Evolutionary conservation across 768 basidiomycete species (phyloP).

Genomic region (Pleurotus tuoliensis): DNA sequence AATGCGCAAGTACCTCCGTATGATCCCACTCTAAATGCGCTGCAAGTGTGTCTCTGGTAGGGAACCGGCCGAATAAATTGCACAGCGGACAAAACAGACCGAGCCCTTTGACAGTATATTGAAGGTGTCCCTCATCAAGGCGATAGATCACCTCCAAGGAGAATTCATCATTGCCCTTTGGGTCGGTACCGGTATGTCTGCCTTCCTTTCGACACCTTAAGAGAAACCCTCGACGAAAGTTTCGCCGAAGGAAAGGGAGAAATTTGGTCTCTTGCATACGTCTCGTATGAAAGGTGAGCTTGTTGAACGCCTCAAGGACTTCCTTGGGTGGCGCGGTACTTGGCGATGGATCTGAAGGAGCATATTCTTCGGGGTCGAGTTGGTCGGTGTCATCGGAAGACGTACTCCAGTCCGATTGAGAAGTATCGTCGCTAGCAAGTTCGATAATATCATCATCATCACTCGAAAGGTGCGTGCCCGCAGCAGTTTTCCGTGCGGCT

Average conservation of each 20-base stretch:
- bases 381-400: background rate
- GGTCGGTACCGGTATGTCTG: background rate
- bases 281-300: constrained; percentile 23
- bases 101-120: constrained; percentile 23
- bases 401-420: background rate
- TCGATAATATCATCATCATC: background rate
- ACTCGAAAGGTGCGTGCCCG: no score
- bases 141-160: background rate
- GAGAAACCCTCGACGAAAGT: constrained; percentile 46
- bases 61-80: constrained; percentile 37
- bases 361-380: background rate
- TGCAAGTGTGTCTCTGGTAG: constrained; percentile 36
- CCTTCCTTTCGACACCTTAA: constrained; percentile 11
- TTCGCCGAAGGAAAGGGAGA: constrained; percentile 57
- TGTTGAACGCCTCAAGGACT: constrained; percentile 32
- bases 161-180: no score
- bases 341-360: background rate
- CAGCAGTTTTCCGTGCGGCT: no score
- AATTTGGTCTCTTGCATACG: constrained; percentile 33
- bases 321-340: constrained; percentile 19
- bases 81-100: constrained; percentile 55
- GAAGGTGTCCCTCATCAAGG: constrained; percentile 12
- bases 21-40: constrained; percentile 53
- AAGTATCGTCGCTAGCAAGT: background rate
- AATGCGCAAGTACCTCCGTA: constrained; percentile 29